Percentiles rank a stretch among this genome's conserved stretches.
These are phyloP conservation scores for Maudiozyma barnettii DNA, from an alignment of 805 yeast species.

Conservation along the genomic window DNA sequence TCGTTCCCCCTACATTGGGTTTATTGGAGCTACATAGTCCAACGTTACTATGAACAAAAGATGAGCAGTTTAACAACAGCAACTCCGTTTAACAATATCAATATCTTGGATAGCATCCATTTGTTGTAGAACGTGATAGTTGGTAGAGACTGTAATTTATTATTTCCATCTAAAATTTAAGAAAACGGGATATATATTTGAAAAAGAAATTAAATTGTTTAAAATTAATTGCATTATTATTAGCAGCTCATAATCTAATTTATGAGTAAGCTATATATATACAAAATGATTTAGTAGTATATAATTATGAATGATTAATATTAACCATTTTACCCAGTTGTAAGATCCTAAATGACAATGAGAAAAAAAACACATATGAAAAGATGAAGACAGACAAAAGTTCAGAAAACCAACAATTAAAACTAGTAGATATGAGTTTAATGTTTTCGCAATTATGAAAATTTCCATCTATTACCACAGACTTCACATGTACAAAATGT, in stretches of 20 bases:
- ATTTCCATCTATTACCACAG: slow-evolving; percentile 98
- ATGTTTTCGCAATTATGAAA: slow-evolving; percentile 40
- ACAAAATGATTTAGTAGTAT: background rate
- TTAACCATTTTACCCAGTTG: background rate
- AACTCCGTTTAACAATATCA: too few species aligned
- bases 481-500: slow-evolving; percentile 96
- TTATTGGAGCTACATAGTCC: too few species aligned
- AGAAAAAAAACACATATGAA: background rate
- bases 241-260: background rate
- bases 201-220: background rate
- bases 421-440: background rate
- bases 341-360: background rate
- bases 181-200: too few species aligned
- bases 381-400: background rate
- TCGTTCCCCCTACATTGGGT: too few species aligned
- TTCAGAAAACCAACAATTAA: background rate
- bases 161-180: too few species aligned
- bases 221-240: background rate
- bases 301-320: background rate
- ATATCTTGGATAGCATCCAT: too few species aligned
- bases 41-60: too few species aligned
- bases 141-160: too few species aligned
- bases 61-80: too few species aligned
- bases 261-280: background rate
- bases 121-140: too few species aligned